Base-by-base conservation (phyloP, 768 basidiomycete species). In the Coprinopsis marcescibilis region DNA sequence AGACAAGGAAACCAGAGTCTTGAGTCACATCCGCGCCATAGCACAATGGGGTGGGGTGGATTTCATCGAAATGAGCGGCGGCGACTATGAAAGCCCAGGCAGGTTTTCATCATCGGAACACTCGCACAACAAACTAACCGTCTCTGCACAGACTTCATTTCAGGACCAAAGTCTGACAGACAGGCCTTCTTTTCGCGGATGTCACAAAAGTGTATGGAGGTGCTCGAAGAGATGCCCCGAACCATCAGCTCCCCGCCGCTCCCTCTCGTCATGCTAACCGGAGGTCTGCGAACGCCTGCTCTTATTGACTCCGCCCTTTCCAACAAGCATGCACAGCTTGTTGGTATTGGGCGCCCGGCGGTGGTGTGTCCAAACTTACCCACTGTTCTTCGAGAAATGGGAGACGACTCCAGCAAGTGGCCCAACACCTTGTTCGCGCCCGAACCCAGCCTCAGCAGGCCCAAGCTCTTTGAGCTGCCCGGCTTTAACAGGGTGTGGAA, bases 1-100 rank as follows among this genome's bases (percentile, higher is more conserved):
- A 6, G 54, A 58, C 2, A 62, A 65, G 25, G 68, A 67, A 51
- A 67, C 69, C 26, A 57, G 73, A 20, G 83, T 83, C 1, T 62
- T 90, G 2, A 62, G 71, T 17, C 82, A 92, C 56, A 67, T 91
- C 11, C 61, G 65, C 14, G 60, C 71, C 30, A 78, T 92, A 23
- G 76, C 83, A 0, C 59, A 61, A 30, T 89, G 88, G 81, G 72
- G 73, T 1, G 64, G 66, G 14, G 57, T 94, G 3, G 91, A 95
- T 60, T 85, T 91, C 57, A 79, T 95, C 42, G 91, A 95, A 62
- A 77, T 95, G 49, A 89, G 84, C 46, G 91, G 91, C 1, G 91
- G 91, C 0, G 82, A 84, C 58, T 95, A 94, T 54, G 87, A 90
- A 57, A 77, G 72, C 14, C 84, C 86, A 54, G 78, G 89, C 84